Evolutionary conservation across 202 grass and related monocot genomes (phyloP).

Genomic region (Zoysia matrella): DNA sequence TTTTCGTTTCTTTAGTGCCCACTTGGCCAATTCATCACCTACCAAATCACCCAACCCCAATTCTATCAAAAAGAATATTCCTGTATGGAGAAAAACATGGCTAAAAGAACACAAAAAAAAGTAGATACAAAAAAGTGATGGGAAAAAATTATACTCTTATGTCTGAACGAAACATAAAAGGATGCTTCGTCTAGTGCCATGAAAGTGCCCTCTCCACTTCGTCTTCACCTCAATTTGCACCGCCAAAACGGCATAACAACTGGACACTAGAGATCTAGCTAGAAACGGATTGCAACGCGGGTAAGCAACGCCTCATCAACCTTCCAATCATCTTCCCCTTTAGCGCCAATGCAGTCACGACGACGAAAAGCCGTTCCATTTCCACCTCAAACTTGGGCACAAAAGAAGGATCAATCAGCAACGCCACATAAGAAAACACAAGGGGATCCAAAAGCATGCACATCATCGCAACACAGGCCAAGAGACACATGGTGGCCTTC

Average conservation of each 20-base stretch:
- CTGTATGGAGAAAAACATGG: not conserved
- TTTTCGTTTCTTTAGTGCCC: slow-evolving; percentile 12
- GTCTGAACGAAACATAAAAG: slow-evolving; percentile 45
- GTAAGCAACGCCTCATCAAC: not conserved
- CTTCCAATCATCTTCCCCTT: slow-evolving; percentile 8
- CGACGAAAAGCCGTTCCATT: too few relatives aligned
- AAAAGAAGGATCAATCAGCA: slow-evolving; percentile 16
- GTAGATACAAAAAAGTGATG: not conserved
- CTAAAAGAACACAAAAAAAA: not conserved
- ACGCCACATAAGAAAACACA: slow-evolving; percentile 21
- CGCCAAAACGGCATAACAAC: not conserved
- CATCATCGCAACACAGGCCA: not conserved
- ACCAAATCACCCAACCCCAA: slow-evolving; percentile 33
- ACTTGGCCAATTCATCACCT: slow-evolving; percentile 47
- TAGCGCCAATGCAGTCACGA: not conserved
- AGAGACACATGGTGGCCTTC: slow-evolving; percentile 15
- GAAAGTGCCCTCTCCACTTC: slow-evolving; percentile 40
- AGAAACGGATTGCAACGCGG: not conserved
- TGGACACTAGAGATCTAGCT: slow-evolving; percentile 13
- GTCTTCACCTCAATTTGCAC: slow-evolving; percentile 25
- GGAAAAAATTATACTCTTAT: not conserved
- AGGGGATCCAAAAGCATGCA: not conserved
- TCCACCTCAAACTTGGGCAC: not conserved
- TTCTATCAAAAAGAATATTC: not conserved
- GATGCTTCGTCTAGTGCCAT: slow-evolving; percentile 16